Percentiles rank a stretch among this genome's conserved stretches.
phyloP scores from a whole-genome alignment of 305 asterid genomes.

The Lippia alba region DNA sequence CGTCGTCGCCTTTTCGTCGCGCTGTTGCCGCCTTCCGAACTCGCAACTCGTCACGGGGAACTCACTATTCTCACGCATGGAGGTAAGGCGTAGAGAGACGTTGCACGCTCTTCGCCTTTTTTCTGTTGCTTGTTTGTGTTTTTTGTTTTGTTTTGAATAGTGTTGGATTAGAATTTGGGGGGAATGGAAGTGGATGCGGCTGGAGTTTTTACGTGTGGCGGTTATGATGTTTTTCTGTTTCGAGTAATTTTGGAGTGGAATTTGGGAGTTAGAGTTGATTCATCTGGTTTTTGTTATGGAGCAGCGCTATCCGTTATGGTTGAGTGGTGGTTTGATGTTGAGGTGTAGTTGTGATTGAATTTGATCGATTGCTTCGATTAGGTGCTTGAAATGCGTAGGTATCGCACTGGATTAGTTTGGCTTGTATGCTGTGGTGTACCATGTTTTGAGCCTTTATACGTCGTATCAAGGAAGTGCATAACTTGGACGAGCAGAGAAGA shows the following conservation, averaged over 20 bases:
- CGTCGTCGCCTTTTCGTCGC: constrained; percentile 39
- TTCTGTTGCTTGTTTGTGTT: not conserved
- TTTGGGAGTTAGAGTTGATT: constrained; percentile 8
- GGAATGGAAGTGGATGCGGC: not conserved
- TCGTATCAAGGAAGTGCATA: not conserved
- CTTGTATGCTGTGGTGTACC: not conserved
- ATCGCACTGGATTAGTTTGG: not conserved
- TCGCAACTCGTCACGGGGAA: constrained; percentile 56
- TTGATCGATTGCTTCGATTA: constrained; percentile 2
- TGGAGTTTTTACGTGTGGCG: not conserved
- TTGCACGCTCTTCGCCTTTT: not conserved
- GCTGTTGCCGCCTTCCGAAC: constrained; percentile 40
- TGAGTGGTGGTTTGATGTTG: not conserved
- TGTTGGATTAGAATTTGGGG: constrained; percentile 12
- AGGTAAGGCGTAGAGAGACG: constrained; percentile 47
- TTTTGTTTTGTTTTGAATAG: constrained; percentile 10
- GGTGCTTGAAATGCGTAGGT: not conserved
- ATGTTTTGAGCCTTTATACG: not conserved
- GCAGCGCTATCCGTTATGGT: not conserved
- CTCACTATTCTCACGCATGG: constrained; percentile 75
- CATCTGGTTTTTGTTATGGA: constrained; percentile 1
- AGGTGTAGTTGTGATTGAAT: constrained; percentile 14
- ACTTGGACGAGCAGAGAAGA: not conserved
- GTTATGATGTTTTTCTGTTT: not conserved
- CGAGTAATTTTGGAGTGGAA: not conserved